phyloP scores from a whole-genome alignment of 1,284 basidiomycete species.

The Mrakiaceae sp. region DNA sequence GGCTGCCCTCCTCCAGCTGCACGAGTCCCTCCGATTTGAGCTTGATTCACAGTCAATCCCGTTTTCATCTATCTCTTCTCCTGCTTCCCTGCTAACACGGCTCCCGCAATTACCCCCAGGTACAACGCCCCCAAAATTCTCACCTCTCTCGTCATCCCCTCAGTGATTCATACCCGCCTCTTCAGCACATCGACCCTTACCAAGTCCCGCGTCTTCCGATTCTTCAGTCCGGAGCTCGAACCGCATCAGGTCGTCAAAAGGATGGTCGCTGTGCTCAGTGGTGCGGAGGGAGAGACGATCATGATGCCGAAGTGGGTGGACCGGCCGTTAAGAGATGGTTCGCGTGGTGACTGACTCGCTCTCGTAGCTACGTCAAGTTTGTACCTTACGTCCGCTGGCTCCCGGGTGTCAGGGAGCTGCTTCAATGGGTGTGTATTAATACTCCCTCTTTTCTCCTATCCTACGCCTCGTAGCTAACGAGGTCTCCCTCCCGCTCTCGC shows the following conservation, averaged over 20 bases:
- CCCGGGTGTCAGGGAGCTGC: slow-evolving; percentile 26
- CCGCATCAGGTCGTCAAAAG: slow-evolving; percentile 64
- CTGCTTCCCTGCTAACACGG: not conserved
- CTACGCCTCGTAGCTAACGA: not conserved
- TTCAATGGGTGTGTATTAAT: slow-evolving; percentile 27
- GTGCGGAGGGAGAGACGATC: slow-evolving; percentile 58
- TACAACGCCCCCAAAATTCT: slow-evolving; percentile 62
- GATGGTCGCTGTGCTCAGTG: slow-evolving; percentile 64
- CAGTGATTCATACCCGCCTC: slow-evolving; percentile 60
- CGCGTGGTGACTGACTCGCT: slow-evolving; percentile 13
- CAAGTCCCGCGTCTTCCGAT: slow-evolving; percentile 45
- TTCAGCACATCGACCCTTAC: slow-evolving; percentile 53
- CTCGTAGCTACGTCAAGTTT: slow-evolving; percentile 1
- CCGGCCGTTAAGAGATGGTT: slow-evolving; percentile 18
- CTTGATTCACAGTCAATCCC: slow-evolving; percentile 53
- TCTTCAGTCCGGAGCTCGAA: slow-evolving; percentile 60
- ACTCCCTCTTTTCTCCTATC: not conserved
- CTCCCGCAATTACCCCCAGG: slow-evolving; percentile 33
- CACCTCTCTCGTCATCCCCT: slow-evolving; percentile 68
- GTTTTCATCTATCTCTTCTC: not conserved
- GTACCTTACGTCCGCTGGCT: slow-evolving; percentile 17
- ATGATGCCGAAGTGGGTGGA: slow-evolving; percentile 43
- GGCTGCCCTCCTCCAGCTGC: slow-evolving; percentile 61
- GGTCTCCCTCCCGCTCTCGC: not conserved
- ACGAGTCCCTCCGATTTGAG: slow-evolving; percentile 72